phyloP scores from a whole-genome alignment of 495 filamentous ascomycete species.

The Copromyces sp. region DNA sequence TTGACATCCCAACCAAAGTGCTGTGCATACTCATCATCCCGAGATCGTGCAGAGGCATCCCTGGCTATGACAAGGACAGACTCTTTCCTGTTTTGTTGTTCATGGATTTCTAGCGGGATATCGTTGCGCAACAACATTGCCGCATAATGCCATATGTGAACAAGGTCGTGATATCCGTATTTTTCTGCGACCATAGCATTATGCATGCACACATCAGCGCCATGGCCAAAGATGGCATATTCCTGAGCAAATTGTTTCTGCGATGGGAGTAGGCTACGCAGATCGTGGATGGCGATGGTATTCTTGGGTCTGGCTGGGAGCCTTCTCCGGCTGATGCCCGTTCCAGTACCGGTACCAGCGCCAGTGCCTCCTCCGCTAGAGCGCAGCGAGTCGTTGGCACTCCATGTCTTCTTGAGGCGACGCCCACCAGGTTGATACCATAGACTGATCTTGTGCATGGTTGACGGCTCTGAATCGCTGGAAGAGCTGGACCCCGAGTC shows the following conservation, averaged over 20 bases:
- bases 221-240: conserved; percentile 78
- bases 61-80: conserved; percentile 53
- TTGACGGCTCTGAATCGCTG: conserved; percentile 61
- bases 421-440: conserved; percentile 34
- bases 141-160: conserved; percentile 75
- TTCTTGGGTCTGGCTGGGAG: conserved; percentile 36
- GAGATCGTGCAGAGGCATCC: conserved; percentile 41
- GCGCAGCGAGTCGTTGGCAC: conserved; percentile 36
- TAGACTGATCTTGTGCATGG: conserved; percentile 38
- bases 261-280: conserved; percentile 59
- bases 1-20: conserved; percentile 3
- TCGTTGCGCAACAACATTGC: conserved; percentile 66
- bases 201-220: conserved; percentile 65
- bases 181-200: conserved; percentile 71
- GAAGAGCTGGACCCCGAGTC: conserved; percentile 56
- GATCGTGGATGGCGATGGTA: conserved; percentile 58
- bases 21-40: conserved; percentile 26
- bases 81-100: conserved; percentile 32
- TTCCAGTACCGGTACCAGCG: conserved; percentile 43
- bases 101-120: conserved; percentile 56
- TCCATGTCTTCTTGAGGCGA: conserved; percentile 35
- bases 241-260: conserved; percentile 63
- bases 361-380: conserved; percentile 43
- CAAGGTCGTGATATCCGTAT: conserved; percentile 62
- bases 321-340: conserved; percentile 34